A percentile compares a stretch with the other conserved stretches of the same genome.
phyloP scores from a whole-genome alignment of 805 yeast species.

The Clavispora asparagi region DNA sequence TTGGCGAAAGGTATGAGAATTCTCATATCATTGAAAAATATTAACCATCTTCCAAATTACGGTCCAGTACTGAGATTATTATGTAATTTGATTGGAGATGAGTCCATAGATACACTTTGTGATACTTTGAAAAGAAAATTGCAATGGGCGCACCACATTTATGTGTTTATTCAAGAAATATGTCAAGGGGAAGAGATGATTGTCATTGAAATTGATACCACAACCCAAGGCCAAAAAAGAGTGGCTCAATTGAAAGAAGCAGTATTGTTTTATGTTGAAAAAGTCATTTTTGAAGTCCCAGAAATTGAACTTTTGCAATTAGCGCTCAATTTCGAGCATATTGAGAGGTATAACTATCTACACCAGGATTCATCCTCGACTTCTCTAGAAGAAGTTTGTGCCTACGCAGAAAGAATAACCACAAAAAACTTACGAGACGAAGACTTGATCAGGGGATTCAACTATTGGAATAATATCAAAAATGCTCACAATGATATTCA shows the following conservation, averaged over 20 bases:
- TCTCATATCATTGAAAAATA: not conserved
- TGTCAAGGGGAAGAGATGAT: conserved; percentile 35
- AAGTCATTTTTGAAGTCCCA: not conserved
- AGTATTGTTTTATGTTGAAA: conserved; percentile 26
- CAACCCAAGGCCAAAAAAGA: conserved; percentile 40
- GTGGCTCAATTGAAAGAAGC: conserved; percentile 26
- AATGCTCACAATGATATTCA: conserved; percentile 13
- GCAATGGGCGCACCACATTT: conserved; percentile 32
- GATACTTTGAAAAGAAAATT: conserved; percentile 25
- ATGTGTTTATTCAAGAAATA: conserved; percentile 39
- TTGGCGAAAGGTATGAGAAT: not conserved
- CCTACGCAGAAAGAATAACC: not conserved
- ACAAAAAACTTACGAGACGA: not conserved
- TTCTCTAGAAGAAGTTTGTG: conserved; percentile 1
- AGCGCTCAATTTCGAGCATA: not conserved
- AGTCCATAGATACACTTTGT: conserved; percentile 47
- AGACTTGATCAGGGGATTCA: not conserved
- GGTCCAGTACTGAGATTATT: conserved; percentile 37
- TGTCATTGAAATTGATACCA: conserved; percentile 46
- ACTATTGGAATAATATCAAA: not conserved
- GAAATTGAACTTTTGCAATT: not conserved
- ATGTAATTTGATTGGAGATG: conserved; percentile 62
- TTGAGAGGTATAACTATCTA: not conserved
- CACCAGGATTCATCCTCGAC: not conserved
- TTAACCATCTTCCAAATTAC: not conserved